Base-by-base conservation (phyloP, 192 early-diverging fungal genomes). In the Mycoemilia scoparia region DNA sequence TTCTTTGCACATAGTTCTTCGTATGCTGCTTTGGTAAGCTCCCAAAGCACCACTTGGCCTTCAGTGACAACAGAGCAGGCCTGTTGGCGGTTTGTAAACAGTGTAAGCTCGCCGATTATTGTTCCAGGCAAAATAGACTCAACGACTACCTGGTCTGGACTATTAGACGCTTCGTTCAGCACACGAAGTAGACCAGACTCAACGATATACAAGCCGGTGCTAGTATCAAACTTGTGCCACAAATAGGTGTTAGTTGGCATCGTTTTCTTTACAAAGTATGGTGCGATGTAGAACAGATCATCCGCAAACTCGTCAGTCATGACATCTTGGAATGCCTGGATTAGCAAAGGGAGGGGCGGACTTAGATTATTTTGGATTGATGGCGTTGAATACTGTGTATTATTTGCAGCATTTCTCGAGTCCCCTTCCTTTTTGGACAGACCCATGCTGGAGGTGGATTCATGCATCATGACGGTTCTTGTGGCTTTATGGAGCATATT, bases 101-200 rank as follows among this genome's bases (percentile, higher is more conserved):
- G 52, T 12, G 83, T 72, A 19, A 91, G 60, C 54, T 90, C 87
- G 7, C 91, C 91, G 12, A 84, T 73, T 39, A 87, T 74, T 6
- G 83, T 84, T n/a, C 88, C 88, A 0, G 88, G 82, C 21, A 97
- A 52, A 22, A 92, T 76, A 12, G 81, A 85, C 60, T 92, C 84
- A 2, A 81, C 70, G 25, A 41, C 38, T 32, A 60, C 53, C 3
- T 32, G 29, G 7, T 24, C 36, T 2, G 50, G 50, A 6, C 33
- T 21, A 34, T 67, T 53, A n/a, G 35, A 8, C 3, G 32, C 45
- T 20, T 65, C 61, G 9, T 68, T 50, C 26, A 52, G 38, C 20
- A 75, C 50, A 12, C 63, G 60, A n/a, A 88, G 51, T 21, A 69
- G 54, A 0, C 87, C 91, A 7, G 65, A 51, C 52, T 89, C 85